phyloP scores from a whole-genome alignment of 805 yeast species.

The Candida coleopterorum region DNA sequence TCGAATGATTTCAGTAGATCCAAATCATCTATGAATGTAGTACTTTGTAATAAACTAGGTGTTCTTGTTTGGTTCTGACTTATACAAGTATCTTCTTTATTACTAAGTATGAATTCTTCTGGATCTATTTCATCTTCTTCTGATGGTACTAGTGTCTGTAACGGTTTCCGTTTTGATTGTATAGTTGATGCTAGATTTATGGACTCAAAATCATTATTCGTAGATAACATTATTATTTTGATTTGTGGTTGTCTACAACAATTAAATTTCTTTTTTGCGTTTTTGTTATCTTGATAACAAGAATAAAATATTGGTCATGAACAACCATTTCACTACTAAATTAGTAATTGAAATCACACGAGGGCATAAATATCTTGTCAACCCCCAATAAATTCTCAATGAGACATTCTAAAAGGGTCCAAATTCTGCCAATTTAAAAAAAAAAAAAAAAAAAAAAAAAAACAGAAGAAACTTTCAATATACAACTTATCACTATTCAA shows the following conservation, averaged over 20 bases:
- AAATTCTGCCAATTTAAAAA: too few relatives aligned
- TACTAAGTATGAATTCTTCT: constrained; percentile 14
- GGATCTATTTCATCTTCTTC: constrained; percentile 22
- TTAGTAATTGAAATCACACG: too few relatives aligned
- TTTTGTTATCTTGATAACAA: neutral
- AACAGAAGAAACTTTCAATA: too few relatives aligned
- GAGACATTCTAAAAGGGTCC: too few relatives aligned
- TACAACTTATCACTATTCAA: too few relatives aligned
- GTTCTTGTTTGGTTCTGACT: neutral
- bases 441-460: too few relatives aligned
- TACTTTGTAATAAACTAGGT: neutral
- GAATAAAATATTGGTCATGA: neutral
- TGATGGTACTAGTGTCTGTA: constrained; percentile 3
- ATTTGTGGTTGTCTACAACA: constrained; percentile 1
- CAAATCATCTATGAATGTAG: neutral
- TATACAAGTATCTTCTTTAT: neutral
- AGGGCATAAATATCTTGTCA: too few relatives aligned
- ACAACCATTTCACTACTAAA: too few relatives aligned
- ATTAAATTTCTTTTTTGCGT: neutral
- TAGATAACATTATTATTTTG: constrained; percentile 4
- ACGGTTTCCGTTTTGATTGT: neutral
- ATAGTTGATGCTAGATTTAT: constrained; percentile 8
- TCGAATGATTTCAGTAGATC: constrained; percentile 4
- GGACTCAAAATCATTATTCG: constrained; percentile 9
- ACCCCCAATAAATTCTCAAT: too few relatives aligned